Conservation (phyloP, 331 rosid species). For the Erythrophleum ivorense region DNA sequence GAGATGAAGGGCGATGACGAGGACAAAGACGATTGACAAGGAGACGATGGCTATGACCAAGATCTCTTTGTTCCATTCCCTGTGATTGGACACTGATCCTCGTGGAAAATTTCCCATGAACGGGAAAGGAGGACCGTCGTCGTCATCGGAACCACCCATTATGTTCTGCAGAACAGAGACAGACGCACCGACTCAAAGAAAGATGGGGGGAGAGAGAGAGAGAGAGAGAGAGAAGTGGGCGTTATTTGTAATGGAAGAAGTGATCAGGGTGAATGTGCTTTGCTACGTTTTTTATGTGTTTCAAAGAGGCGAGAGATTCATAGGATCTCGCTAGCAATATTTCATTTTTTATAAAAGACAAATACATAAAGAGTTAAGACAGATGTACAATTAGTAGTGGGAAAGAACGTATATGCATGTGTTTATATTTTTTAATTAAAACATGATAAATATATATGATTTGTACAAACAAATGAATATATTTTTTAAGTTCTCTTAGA, state of each 20-base stretch:
- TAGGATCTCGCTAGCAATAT: neutral
- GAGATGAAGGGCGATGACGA: constrained; percentile 76
- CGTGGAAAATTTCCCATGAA: neutral
- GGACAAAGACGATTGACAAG: constrained; percentile 55
- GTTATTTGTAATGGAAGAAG: neutral
- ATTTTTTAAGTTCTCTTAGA: too few species aligned
- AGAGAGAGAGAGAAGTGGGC: neutral
- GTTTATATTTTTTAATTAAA: too few species aligned
- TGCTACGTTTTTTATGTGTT: neutral
- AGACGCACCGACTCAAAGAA: neutral
- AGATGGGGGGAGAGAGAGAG: neutral
- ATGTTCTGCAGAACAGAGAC: neutral
- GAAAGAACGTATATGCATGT: too few species aligned
- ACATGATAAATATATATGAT: too few species aligned
- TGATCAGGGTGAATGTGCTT: neutral
- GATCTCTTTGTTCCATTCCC: constrained; percentile 59
- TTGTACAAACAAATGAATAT: too few species aligned
- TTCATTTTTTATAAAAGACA: too few species aligned
- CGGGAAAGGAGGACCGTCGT: neutral
- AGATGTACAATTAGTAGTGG: too few species aligned
- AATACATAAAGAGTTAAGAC: too few species aligned
- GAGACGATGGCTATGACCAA: constrained; percentile 65
- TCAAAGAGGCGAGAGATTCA: neutral
- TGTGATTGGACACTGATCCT: neutral
- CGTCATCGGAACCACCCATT: constrained; percentile 17